Base-by-base conservation (phyloP, 2,329 filamentous ascomycete species). In the Esteya vermicola region DNA sequence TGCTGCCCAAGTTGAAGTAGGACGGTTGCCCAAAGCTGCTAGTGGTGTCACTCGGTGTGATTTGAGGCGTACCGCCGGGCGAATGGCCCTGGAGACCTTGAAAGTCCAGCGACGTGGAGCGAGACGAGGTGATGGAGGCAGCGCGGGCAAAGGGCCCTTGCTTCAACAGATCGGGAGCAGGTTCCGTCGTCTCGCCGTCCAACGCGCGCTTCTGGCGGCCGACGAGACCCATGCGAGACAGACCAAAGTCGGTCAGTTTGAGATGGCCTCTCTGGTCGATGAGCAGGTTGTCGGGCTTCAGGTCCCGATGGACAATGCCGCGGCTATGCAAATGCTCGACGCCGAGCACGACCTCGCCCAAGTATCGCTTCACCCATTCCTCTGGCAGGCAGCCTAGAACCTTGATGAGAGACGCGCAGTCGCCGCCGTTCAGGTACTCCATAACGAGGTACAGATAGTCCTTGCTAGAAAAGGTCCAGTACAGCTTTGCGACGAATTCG, bases 381-480 rank as follows among this genome's bases (percentile, higher is more conserved):
- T 98, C 93, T 0, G 88, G 83, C 19, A 98, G 68, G 3, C 85
- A 86, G 23, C 88, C 88, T 1, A 98, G 70, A 21, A 94, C 78
- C 57, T 96, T 98, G 63, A 96, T 91, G 39, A 98, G 68, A 6
- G 91, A 94, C 36, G 93, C 91, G 56, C 89, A 98, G 54, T 98
- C 91, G 34, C 91, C 91, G 27, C 91, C 91, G 51, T 96, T 98
- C 43, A 98, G 70, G 60, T 98, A 98, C 56, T 98, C 91, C 91
- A 98, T 98, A 20, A 98, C 91, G 43, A 98, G 70, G 55, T 96
- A 98, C 20, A 98, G 76, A 55, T 95, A 98, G 54, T 98, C 91
- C 55, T 98, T 98, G 68, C 89, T 98, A 4, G 91, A 94, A 54
- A 98, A 98, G 0, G 91, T 98, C 93, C 93, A 98, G 63, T 96